Evolutionary conservation across 148 eudicot species (phyloP).

Genomic region (Chenopodium berlandieri): DNA sequence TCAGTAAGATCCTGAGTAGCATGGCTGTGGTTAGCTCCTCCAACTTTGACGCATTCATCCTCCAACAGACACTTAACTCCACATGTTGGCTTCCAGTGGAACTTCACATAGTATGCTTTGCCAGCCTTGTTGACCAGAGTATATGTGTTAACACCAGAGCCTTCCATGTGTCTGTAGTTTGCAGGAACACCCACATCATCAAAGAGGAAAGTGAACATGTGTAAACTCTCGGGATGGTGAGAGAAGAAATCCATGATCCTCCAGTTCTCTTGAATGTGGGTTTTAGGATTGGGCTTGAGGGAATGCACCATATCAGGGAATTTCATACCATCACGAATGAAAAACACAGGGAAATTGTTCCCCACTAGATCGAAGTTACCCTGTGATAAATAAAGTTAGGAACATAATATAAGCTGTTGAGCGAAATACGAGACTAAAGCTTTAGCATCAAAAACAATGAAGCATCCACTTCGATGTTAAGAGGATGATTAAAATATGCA

Average conservation of each 20-base stretch:
- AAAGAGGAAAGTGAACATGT: conserved; percentile 77
- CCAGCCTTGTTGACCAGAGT: conserved; percentile 81
- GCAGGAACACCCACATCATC: conserved; percentile 84
- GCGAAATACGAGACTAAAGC: not conserved
- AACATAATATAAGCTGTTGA: not conserved
- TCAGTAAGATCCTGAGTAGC: conserved; percentile 91
- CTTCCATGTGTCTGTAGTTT: conserved; percentile 95
- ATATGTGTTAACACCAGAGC: conserved; percentile 82
- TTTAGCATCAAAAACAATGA: not conserved
- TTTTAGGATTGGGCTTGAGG: conserved; percentile 88
- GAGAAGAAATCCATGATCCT: conserved; percentile 90
- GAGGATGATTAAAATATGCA: not conserved
- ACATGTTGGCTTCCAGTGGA: conserved; percentile 96
- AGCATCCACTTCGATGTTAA: not conserved
- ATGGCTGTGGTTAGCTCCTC: conserved; percentile 94
- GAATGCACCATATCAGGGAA: conserved; percentile 95
- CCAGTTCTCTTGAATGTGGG: conserved; percentile 97
- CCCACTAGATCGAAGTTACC: conserved; percentile 97
- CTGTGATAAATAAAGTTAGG: conserved; percentile 37
- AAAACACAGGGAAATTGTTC: conserved; percentile 94
- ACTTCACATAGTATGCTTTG: conserved; percentile 77
- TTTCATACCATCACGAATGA: conserved; percentile 85
- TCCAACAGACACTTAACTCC: conserved; percentile 81
- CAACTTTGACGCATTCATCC: conserved; percentile 77
- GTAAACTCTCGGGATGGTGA: conserved; percentile 86